phyloP scores from a whole-genome alignment of 2,329 filamentous ascomycete species.

The Lachnellula hyalina region DNA sequence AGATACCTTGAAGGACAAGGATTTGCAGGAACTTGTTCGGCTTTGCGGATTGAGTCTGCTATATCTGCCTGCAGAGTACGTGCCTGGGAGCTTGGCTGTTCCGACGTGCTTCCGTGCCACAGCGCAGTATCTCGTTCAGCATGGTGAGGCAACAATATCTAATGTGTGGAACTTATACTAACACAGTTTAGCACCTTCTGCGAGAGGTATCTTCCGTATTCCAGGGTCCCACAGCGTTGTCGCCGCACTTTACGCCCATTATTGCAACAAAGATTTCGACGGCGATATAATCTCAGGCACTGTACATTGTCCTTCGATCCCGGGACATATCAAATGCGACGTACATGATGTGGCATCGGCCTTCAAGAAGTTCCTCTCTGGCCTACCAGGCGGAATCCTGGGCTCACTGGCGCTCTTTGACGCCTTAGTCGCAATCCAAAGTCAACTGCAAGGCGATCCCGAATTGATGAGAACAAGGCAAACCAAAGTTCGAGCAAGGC shows the following conservation, averaged over 20 bases:
- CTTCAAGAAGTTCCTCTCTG: conserved; percentile 60
- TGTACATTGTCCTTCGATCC: conserved; percentile 53
- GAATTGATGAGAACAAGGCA: conserved; percentile 50
- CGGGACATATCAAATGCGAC: conserved; percentile 52
- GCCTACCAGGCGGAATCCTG: conserved; percentile 60
- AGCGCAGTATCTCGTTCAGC: conserved; percentile 57
- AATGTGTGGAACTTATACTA: conserved; percentile 5
- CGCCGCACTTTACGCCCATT: conserved; percentile 59
- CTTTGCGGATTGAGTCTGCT: conserved; percentile 58
- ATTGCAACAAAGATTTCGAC: conserved; percentile 46
- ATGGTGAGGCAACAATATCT: conserved; percentile 41
- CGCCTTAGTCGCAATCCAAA: conserved; percentile 55
- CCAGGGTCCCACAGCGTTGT: conserved; percentile 51
- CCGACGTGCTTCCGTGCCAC: conserved; percentile 63
- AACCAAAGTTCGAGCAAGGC: conserved; percentile 53
- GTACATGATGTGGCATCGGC: conserved; percentile 62
- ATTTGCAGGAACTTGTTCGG: conserved; percentile 54
- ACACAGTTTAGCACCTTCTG: conserved; percentile 30
- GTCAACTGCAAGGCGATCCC: conserved; percentile 46
- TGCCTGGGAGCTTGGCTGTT: conserved; percentile 50
- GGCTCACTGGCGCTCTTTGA: conserved; percentile 59
- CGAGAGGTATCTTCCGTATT: conserved; percentile 58
- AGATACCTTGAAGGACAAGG: conserved; percentile 44
- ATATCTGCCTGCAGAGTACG: conserved; percentile 54
- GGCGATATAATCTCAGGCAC: conserved; percentile 48